phyloP scores from a whole-genome alignment of 805 yeast species.

The Candida michaelii region DNA sequence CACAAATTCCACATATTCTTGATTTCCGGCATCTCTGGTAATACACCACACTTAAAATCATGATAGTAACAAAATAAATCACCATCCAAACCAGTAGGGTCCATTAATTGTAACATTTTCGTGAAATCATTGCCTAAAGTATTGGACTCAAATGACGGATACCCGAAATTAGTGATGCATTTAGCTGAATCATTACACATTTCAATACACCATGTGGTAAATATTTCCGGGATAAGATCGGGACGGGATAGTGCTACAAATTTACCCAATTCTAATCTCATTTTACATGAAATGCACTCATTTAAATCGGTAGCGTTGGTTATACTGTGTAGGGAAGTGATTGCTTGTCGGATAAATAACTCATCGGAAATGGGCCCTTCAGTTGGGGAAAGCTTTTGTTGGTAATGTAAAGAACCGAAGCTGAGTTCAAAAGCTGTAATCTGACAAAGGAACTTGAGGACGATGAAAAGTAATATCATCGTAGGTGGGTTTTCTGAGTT shows the following conservation, averaged over 20 bases:
- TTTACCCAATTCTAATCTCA: constrained; percentile 19
- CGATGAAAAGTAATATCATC: background rate
- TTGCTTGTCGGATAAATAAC: constrained; percentile 13
- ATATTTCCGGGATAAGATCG: constrained; percentile 40
- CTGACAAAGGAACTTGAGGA: background rate
- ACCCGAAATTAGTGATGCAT: constrained; percentile 22
- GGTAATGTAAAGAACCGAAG: background rate
- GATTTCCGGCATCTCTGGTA: constrained; percentile 47
- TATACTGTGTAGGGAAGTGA: constrained; percentile 25
- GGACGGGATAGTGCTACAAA: constrained; percentile 38
- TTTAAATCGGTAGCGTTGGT: constrained; percentile 35
- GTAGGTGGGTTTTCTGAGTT: background rate
- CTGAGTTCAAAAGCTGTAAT: background rate
- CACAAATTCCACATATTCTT: constrained; percentile 24
- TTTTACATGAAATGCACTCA: constrained; percentile 56
- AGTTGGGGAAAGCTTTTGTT: background rate
- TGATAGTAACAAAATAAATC: constrained; percentile 30
- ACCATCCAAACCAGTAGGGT: constrained; percentile 54
- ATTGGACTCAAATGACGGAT: constrained; percentile 32
- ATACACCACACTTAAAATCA: constrained; percentile 49
- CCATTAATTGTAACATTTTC: constrained; percentile 50
- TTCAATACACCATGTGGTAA: constrained; percentile 44
- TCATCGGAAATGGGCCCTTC: constrained; percentile 3
- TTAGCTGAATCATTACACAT: constrained; percentile 33
- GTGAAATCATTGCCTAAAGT: constrained; percentile 36